phyloP scores from a whole-genome alignment of 2,329 filamentous ascomycete species.

The Pseudogymnoascus sp. region DNA sequence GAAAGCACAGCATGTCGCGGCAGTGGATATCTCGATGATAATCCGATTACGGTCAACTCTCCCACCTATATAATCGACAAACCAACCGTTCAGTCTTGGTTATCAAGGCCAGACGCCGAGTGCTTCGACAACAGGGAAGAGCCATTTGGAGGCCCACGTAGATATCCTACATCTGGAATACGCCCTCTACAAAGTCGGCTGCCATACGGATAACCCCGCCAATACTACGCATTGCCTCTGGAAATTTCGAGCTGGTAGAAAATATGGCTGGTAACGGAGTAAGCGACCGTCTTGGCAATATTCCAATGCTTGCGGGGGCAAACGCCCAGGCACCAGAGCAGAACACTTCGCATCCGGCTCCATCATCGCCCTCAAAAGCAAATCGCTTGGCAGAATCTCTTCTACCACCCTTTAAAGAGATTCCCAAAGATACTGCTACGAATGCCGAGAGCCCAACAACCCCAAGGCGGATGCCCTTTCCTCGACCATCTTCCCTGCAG shows the following conservation, averaged over 20 bases:
- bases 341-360: background rate
- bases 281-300: background rate
- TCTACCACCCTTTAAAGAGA: background rate
- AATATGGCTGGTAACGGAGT: background rate
- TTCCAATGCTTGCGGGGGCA: background rate
- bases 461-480: constrained; percentile 59
- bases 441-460: constrained; percentile 49
- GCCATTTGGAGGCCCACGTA: background rate
- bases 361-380: background rate
- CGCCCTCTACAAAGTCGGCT: background rate
- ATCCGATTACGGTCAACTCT: background rate
- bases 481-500: constrained; percentile 60
- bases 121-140: background rate
- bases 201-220: background rate
- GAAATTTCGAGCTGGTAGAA: background rate
- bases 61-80: background rate
- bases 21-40: constrained; percentile 1
- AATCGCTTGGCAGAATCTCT: background rate
- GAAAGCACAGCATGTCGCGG: constrained; percentile 1
- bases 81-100: background rate
- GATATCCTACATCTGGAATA: background rate
- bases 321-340: background rate
- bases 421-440: constrained; percentile 14
- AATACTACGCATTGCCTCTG: background rate
- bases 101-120: background rate